Base-by-base conservation (phyloP, 257 asterid genomes). In the Coffea canephora region DNA sequence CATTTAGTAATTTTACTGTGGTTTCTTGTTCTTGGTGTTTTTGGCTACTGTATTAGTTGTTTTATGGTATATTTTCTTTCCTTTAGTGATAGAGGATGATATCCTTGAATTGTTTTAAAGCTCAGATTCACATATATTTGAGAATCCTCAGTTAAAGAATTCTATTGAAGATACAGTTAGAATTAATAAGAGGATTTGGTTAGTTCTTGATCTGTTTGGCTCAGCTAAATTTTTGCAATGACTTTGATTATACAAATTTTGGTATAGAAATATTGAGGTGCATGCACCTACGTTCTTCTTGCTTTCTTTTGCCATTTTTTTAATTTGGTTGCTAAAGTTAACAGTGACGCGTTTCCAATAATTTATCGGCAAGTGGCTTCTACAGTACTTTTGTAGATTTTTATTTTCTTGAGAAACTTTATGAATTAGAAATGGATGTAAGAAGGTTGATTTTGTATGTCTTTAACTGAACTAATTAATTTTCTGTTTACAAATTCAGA, bases 171-270 rank as follows among this genome's bases (percentile, higher is more conserved):
- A 31, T 43, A 52, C 31, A 41, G 7, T 18, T 57, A 49, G 74
- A 18, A 41, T 43, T 62, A 48, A 57, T 57, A 46, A 77, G 46
- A 19, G 3, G 43, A 34, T 13, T 48, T 25, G 5, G 55, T 79
- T 48, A 54, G 43, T 67, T 72, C 31, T 83, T 34, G 83, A 57
- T 71, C 78, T 77, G 74, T 69, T 74, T 78, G 79, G 79, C 64
- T 69, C 84, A 77, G 82, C 86, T 83, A 80, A 81, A 84, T 73
- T 71, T 74, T 80, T 73, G 76, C 50, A 71, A 69, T 71, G 34
- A 57, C 31, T 4, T 25, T 74, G 49, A 19, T 68, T 66, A 65
- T 46, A 50, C 79, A 49, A 66, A 27, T 81, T 65, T 45, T 34
- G 57, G 77, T 76, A 54, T 70, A 25, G 75, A 68, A 31, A 36